phyloP scores from a whole-genome alignment of 2,329 filamentous ascomycete species.

The Microdochium trichocladiopsis region DNA sequence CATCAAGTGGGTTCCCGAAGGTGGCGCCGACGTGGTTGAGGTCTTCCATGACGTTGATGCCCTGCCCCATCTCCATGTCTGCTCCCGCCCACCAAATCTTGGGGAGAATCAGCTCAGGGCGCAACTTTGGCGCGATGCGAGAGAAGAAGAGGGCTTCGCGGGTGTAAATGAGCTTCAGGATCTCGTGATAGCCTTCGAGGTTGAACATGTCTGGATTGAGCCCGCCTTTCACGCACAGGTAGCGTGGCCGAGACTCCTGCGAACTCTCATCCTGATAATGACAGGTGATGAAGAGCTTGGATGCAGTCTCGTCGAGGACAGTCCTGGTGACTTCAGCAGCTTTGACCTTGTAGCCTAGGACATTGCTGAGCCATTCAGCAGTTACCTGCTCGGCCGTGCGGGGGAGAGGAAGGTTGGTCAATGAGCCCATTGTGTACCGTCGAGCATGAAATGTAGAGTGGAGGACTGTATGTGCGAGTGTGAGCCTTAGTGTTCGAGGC shows the following conservation, averaged over 20 bases:
- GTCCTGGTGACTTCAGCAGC: slow-evolving; percentile 7
- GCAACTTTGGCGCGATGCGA: slow-evolving; percentile 12
- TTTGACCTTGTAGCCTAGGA: slow-evolving; percentile 10
- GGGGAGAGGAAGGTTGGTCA: not conserved
- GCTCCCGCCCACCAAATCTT: slow-evolving; percentile 13
- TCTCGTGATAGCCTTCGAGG: slow-evolving; percentile 10
- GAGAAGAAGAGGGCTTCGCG: slow-evolving; percentile 19
- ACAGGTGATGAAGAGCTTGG: slow-evolving; percentile 12
- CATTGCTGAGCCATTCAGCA: slow-evolving; percentile 12
- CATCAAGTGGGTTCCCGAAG: slow-evolving; percentile 11
- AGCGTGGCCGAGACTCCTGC: slow-evolving; percentile 2
- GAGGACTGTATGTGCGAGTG: no score
- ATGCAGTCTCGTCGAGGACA: slow-evolving; percentile 13
- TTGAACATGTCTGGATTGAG: slow-evolving; percentile 14
- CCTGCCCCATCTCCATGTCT: slow-evolving; percentile 7
- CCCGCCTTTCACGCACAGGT: slow-evolving; percentile 17
- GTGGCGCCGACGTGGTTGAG: slow-evolving; percentile 11
- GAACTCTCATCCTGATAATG: slow-evolving; percentile 9
- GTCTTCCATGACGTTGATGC: slow-evolving; percentile 18
- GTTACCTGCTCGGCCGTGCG: slow-evolving; percentile 10
- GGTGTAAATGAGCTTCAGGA: slow-evolving; percentile 15
- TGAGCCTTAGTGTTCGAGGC: not conserved
- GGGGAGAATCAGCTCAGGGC: slow-evolving; percentile 8
- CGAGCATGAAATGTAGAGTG: no score
- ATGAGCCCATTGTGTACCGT: not conserved